phyloP scores from a whole-genome alignment of 208 protist genomes.

The Trypanosoma conorhini region DNA sequence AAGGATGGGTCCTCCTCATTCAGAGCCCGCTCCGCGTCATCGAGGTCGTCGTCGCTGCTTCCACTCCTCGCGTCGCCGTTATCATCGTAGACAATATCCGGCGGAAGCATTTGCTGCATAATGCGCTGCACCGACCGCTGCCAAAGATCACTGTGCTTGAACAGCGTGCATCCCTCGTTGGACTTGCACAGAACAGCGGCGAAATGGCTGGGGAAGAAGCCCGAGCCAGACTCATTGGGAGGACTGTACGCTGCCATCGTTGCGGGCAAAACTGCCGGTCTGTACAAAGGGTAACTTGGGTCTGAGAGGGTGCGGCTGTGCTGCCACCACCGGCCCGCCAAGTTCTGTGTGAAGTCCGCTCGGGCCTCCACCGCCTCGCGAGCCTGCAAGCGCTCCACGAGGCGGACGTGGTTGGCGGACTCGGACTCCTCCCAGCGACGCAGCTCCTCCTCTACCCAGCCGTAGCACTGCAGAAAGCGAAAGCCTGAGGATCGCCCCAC shows the following conservation, averaged over 20 bases:
- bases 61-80: constrained; percentile 39
- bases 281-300: constrained; percentile 15
- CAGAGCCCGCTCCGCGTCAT: constrained; percentile 10
- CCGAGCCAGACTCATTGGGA: constrained; percentile 14
- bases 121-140: constrained; percentile 67
- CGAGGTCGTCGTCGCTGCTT: constrained; percentile 35
- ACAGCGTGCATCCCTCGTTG: constrained; percentile 74
- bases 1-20: constrained; percentile 29
- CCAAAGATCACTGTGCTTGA: constrained; percentile 85
- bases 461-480: constrained; percentile 84
- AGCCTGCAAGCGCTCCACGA: constrained; percentile 59
- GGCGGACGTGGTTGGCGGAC: constrained; percentile 50
- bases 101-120: constrained; percentile 70
- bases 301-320: constrained; percentile 60
- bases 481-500: constrained; percentile 71
- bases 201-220: constrained; percentile 85
- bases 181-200: constrained; percentile 73
- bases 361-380: constrained; percentile 18
- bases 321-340: constrained; percentile 14
- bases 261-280: constrained; percentile 34
- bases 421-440: constrained; percentile 73
- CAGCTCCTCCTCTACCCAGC: constrained; percentile 86
- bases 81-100: constrained; percentile 69
- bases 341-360: constrained; percentile 23
- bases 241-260: constrained; percentile 35